phyloP scores from a whole-genome alignment of 805 yeast species.

The Martiniozyma abietophila region DNA sequence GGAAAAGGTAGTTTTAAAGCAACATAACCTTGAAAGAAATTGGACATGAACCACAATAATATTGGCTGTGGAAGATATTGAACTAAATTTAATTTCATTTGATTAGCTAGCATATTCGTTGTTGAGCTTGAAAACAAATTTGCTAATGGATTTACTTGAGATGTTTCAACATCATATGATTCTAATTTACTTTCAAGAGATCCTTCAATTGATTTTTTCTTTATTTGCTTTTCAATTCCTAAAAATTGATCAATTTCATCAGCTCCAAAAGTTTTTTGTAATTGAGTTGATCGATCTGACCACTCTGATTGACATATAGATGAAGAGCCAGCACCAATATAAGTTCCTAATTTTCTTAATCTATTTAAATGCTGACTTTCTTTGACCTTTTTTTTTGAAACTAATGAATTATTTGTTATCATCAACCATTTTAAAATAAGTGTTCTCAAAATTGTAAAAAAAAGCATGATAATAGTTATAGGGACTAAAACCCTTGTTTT shows the following conservation, averaged over 20 bases:
- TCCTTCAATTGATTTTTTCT: conserved; percentile 5
- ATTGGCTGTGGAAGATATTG: conserved; percentile 86
- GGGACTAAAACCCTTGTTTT: conserved; percentile 61
- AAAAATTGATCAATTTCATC: conserved; percentile 3
- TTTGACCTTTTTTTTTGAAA: conserved; percentile 39
- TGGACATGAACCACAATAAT: conserved; percentile 94
- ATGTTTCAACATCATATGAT: conserved; percentile 27
- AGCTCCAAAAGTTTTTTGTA: conserved; percentile 4
- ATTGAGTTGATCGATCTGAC: conserved; percentile 3
- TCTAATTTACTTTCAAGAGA: too few species aligned
- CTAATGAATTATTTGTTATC: conserved; percentile 47
- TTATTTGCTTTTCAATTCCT: conserved; percentile 4
- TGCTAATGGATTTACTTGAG: conserved; percentile 56
- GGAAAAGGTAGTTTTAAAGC: conserved; percentile 89
- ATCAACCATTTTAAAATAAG: conserved; percentile 43
- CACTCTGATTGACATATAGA: conserved; percentile 11
- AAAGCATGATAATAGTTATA: conserved; percentile 79
- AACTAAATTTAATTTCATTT: conserved; percentile 75
- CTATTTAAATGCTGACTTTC: conserved; percentile 59
- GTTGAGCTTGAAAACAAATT: conserved; percentile 40
- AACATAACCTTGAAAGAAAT: conserved; percentile 85
- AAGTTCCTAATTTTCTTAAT: conserved; percentile 15
- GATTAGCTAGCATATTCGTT: conserved; percentile 57
- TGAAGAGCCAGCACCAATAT: background rate
- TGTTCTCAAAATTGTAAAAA: conserved; percentile 73